Evolutionary conservation across 169 alveolate species (phyloP).

Genomic region (Eimeria sp.): DNA sequence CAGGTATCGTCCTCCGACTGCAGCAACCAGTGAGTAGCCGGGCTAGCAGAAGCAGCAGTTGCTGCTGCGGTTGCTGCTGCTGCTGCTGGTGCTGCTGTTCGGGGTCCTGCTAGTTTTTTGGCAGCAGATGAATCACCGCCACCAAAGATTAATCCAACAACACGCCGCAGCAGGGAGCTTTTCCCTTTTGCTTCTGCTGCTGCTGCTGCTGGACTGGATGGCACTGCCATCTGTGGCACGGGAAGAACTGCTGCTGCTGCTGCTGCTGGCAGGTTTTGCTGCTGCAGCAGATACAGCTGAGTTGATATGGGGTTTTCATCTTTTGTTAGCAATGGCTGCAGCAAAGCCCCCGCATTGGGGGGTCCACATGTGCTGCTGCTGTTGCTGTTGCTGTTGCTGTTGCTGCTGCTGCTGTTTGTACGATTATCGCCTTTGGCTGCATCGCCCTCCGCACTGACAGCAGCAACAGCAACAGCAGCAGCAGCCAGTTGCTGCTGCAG

Average conservation of each 20-base stretch:
- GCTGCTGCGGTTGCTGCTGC: not conserved
- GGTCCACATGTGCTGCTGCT: not conserved
- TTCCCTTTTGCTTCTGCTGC: slow-evolving; percentile 13
- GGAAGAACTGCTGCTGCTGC: slow-evolving; percentile 42
- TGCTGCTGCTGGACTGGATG: not conserved
- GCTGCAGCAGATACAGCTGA: slow-evolving; percentile 52
- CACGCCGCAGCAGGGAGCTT: not conserved
- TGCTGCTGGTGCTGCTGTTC: not conserved
- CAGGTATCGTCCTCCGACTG: not conserved
- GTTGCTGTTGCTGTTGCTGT: not conserved
- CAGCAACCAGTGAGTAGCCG: slow-evolving; percentile 33
- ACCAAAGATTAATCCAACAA: not conserved
- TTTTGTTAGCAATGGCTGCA: slow-evolving; percentile 3
- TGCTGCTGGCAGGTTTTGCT: slow-evolving; percentile 1
- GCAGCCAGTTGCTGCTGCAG: not conserved
- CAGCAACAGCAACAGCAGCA: slow-evolving; percentile 32
- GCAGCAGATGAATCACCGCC: not conserved
- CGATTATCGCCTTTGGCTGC: not conserved
- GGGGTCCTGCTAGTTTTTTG: not conserved
- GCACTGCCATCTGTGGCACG: not conserved
- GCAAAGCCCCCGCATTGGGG: not conserved
- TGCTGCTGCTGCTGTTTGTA: slow-evolving; percentile 2
- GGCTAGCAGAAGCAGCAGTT: not conserved
- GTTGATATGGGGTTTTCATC: not conserved
- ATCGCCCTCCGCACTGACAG: not conserved